A percentile compares a stretch with the other conserved stretches of the same genome.
These are phyloP conservation scores for Nakaseomyces sp. DNA, from an alignment of 1,139 yeast species.

Conservation along the genomic window DNA sequence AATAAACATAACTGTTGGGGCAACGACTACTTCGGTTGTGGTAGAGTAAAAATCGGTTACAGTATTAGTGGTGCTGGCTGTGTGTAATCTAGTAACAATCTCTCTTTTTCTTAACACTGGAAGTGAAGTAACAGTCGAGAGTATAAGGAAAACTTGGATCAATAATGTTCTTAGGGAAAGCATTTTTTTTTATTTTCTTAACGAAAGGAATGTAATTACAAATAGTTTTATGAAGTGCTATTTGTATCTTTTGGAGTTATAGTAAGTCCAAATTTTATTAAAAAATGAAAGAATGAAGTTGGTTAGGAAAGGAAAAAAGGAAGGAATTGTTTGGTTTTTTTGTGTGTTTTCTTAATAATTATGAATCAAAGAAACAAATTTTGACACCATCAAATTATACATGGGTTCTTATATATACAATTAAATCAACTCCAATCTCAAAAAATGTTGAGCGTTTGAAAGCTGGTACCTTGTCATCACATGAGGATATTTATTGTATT, in stretches of 20 bases:
- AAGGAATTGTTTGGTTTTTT: too few species aligned
- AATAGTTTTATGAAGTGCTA: too few species aligned
- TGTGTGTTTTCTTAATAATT: too few species aligned
- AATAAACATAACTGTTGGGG: conserved; percentile 62
- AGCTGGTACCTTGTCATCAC: too few species aligned
- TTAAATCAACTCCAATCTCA: not conserved
- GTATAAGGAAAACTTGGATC: conserved; percentile 6
- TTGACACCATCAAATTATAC: too few species aligned
- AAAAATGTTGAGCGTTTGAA: not conserved
- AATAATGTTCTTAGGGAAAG: not conserved
- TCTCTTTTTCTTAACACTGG: conserved; percentile 31
- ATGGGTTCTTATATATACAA: too few species aligned
- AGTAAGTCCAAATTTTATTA: too few species aligned
- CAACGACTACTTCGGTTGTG: conserved; percentile 49
- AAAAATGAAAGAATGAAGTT: too few species aligned
- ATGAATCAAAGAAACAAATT: too few species aligned
- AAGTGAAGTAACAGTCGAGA: conserved; percentile 14
- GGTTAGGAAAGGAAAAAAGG: too few species aligned
- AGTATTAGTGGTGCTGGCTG: conserved; percentile 50
- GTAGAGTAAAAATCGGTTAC: conserved; percentile 47
- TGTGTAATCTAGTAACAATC: conserved; percentile 51
- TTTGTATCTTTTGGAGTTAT: too few species aligned
- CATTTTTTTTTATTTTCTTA: not conserved
- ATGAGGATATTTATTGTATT: too few species aligned
- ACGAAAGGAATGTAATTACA: not conserved